A percentile compares a stretch with the other conserved stretches of the same genome.
These are phyloP conservation scores for Tephrocybe sp. DNA, from an alignment of 768 basidiomycete species.

Conservation along the genomic window DNA sequence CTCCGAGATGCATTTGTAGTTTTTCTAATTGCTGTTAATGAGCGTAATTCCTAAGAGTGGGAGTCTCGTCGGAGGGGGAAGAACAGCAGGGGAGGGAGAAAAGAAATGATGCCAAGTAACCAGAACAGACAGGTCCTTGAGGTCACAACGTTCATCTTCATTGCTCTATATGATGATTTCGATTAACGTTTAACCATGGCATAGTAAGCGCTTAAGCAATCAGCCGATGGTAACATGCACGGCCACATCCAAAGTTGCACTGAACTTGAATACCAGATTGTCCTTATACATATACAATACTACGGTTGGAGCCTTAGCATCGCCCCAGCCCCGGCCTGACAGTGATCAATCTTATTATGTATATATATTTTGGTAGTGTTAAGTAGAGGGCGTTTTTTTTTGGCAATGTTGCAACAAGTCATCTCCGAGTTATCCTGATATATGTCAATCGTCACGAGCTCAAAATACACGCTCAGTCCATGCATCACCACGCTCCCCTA, in stretches of 20 bases:
- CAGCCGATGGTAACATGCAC: no score
- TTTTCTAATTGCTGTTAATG: constrained; percentile 14
- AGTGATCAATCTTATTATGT: no score
- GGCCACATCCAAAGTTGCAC: no score
- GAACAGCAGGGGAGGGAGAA: not conserved
- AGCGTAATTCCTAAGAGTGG: constrained; percentile 17
- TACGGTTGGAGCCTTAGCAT: no score
- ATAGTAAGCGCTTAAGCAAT: no score
- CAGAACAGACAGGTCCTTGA: constrained; percentile 3
- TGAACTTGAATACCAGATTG: no score
- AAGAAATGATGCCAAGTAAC: constrained; percentile 6
- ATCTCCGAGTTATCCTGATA: not conserved
- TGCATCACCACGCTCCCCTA: not conserved
- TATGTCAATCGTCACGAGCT: not conserved
- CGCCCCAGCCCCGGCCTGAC: no score
- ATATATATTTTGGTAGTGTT: no score
- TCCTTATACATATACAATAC: no score
- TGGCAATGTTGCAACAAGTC: constrained; percentile 3
- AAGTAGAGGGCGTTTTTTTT: no score
- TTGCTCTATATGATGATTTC: constrained; percentile 10
- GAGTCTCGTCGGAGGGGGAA: constrained; percentile 3
- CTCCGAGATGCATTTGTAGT: constrained; percentile 25
- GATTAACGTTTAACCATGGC: not conserved
- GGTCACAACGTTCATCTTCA: not conserved
- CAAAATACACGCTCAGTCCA: constrained; percentile 3